Evolutionary conservation across 2,329 filamentous ascomycete species (phyloP).

Genomic region (Didymosphaeria variabile): DNA sequence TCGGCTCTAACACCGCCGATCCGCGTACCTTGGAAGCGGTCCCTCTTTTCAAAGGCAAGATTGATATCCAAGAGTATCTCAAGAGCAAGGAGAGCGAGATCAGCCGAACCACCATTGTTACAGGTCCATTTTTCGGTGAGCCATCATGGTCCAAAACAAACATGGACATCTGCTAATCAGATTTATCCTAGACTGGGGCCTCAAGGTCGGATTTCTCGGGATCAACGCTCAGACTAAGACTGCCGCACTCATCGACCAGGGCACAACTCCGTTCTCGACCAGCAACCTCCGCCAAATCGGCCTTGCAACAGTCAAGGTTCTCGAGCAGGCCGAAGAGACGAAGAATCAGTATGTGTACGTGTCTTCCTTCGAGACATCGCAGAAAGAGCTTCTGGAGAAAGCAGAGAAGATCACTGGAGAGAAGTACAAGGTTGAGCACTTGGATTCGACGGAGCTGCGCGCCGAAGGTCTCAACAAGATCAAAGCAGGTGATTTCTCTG

Average conservation of each 20-base stretch:
- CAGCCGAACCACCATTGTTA: slow-evolving; percentile 62
- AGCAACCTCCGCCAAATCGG: slow-evolving; percentile 64
- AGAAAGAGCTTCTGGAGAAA: slow-evolving; percentile 64
- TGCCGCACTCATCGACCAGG: slow-evolving; percentile 65
- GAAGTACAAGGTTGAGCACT: slow-evolving; percentile 60
- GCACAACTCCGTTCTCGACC: slow-evolving; percentile 61
- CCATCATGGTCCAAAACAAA: neutral
- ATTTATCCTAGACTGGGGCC: slow-evolving; percentile 58
- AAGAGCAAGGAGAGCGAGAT: slow-evolving; percentile 58
- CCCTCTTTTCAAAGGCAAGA: slow-evolving; percentile 63
- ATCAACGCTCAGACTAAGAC: slow-evolving; percentile 61
- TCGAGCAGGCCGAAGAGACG: slow-evolving; percentile 61
- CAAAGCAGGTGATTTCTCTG: slow-evolving; percentile 46
- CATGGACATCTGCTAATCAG: neutral
- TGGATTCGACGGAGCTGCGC: slow-evolving; percentile 44
- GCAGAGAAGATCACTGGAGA: slow-evolving; percentile 63
- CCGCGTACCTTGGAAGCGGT: slow-evolving; percentile 52
- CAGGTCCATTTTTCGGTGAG: slow-evolving; percentile 64
- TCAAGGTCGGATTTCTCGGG: slow-evolving; percentile 61
- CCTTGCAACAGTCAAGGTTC: slow-evolving; percentile 60
- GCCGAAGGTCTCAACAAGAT: slow-evolving; percentile 46
- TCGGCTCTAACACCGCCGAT: slow-evolving; percentile 55
- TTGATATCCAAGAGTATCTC: slow-evolving; percentile 61
- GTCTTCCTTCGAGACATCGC: slow-evolving; percentile 65
- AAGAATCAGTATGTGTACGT: slow-evolving; percentile 68